phyloP scores from a whole-genome alignment of 768 basidiomycete species.

The Russula dissimulans region DNA sequence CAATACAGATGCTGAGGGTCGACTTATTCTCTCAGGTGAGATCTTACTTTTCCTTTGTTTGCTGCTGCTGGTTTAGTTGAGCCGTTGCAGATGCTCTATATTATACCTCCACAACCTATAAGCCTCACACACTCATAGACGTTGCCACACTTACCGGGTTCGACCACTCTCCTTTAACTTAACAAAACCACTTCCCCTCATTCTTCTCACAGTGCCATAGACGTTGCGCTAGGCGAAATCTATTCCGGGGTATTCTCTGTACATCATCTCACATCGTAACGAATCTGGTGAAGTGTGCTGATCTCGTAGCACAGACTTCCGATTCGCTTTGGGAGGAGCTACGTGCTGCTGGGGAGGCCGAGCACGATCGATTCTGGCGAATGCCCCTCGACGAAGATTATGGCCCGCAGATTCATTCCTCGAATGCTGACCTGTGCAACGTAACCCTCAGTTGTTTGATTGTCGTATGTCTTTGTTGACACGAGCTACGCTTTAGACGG shows the following conservation, averaged over 20 bases:
- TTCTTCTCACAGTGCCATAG: slow-evolving; percentile 49
- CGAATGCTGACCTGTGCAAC: slow-evolving; percentile 79
- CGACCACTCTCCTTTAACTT: slow-evolving; percentile 8
- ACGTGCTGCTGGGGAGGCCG: slow-evolving; percentile 56
- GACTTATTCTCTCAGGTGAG: slow-evolving; percentile 63
- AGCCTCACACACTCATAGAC: slow-evolving; percentile 76
- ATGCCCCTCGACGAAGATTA: slow-evolving; percentile 83
- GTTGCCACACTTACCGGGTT: slow-evolving; percentile 84
- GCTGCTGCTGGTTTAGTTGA: background rate
- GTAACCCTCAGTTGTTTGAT: slow-evolving; percentile 28
- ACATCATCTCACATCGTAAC: slow-evolving; percentile 19
- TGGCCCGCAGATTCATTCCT: slow-evolving; percentile 62
- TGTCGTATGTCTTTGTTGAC: background rate
- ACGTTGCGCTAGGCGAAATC: slow-evolving; percentile 62
- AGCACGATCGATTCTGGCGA: slow-evolving; percentile 83
- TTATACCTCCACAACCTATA: slow-evolving; percentile 68
- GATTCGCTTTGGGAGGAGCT: slow-evolving; percentile 68
- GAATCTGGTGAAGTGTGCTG: background rate
- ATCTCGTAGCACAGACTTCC: slow-evolving; percentile 40
- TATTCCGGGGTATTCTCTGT: slow-evolving; percentile 77
- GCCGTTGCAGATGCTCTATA: slow-evolving; percentile 62
- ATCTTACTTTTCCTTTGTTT: background rate
- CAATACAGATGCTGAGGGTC: slow-evolving; percentile 81
- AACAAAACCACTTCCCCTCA: background rate
- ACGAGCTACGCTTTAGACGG: slow-evolving; percentile 36